Percentiles rank a stretch among this genome's conserved stretches.
Conservation (phyloP, 225 moss, liverwort and hornwort genomes). For the Bryoerythrophyllum caledonicum region DNA sequence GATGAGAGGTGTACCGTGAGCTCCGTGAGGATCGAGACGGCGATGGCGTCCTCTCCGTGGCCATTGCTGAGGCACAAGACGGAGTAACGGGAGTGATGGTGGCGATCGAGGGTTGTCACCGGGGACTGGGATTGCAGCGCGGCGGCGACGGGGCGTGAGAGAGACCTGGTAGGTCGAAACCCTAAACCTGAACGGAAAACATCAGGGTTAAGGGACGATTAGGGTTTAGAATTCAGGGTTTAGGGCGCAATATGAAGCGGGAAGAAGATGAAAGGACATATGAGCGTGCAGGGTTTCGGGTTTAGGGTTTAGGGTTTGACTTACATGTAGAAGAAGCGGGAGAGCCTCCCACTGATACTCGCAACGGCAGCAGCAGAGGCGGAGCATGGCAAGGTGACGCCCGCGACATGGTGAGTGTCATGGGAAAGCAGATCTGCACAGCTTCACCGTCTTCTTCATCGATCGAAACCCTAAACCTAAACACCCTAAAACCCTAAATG, state of each 20-base stretch:
- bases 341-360: too few relatives aligned
- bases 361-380: too few relatives aligned
- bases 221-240: background rate
- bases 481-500: too few relatives aligned
- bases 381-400: too few relatives aligned
- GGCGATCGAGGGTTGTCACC: conserved; percentile 4
- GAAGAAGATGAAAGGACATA: too few relatives aligned
- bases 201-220: background rate
- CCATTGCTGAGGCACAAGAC: conserved; percentile 87
- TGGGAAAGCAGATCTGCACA: too few relatives aligned
- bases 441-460: too few relatives aligned
- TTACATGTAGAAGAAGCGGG: too few relatives aligned
- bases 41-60: conserved; percentile 87
- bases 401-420: too few relatives aligned
- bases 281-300: background rate
- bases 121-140: conserved; percentile 5
- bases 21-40: conserved; percentile 41
- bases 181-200: background rate
- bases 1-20: conserved; percentile 27
- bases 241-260: background rate
- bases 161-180: background rate
- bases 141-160: background rate
- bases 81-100: background rate
- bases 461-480: too few relatives aligned
- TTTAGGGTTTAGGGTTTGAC: too few relatives aligned